Evolutionary conservation across 768 basidiomycete genomes (phyloP).

Genomic region (Termitomyces sp.): DNA sequence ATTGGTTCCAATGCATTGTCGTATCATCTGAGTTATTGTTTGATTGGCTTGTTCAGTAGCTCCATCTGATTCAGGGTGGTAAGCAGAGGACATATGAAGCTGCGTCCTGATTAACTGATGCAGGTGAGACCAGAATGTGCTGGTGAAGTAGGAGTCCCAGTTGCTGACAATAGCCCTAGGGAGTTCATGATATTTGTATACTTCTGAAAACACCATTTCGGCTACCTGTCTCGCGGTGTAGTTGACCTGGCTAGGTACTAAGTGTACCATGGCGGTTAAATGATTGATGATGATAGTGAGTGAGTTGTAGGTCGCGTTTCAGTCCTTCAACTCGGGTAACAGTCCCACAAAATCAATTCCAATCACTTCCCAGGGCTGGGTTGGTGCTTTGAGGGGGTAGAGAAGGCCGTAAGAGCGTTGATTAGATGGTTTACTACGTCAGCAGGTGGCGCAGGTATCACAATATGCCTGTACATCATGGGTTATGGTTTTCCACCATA

Average conservation of each 20-base stretch:
- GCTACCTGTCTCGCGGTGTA: neutral
- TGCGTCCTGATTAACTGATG: neutral
- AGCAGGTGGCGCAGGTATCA: neutral
- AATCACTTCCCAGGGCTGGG: neutral
- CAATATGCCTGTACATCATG: neutral
- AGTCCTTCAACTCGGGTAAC: neutral
- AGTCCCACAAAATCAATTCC: neutral
- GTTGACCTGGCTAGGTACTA: neutral
- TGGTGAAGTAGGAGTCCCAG: neutral
- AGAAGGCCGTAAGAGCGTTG: neutral
- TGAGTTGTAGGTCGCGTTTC: neutral
- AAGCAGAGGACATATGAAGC: neutral
- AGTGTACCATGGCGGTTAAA: neutral
- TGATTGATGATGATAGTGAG: neutral
- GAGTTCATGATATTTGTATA: neutral
- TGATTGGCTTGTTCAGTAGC: neutral
- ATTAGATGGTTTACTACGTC: neutral
- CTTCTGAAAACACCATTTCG: neutral
- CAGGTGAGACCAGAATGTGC: neutral
- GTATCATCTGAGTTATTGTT: neutral
- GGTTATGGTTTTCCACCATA: neutral
- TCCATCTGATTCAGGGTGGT: neutral
- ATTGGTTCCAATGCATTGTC: neutral
- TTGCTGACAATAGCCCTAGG: neutral
- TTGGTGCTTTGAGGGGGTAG: neutral